Evolutionary conservation across 345 rosid genomes (phyloP), one percentile per base, ranked within the genome.

Genomic region (Euphorbia peplus): DNA sequence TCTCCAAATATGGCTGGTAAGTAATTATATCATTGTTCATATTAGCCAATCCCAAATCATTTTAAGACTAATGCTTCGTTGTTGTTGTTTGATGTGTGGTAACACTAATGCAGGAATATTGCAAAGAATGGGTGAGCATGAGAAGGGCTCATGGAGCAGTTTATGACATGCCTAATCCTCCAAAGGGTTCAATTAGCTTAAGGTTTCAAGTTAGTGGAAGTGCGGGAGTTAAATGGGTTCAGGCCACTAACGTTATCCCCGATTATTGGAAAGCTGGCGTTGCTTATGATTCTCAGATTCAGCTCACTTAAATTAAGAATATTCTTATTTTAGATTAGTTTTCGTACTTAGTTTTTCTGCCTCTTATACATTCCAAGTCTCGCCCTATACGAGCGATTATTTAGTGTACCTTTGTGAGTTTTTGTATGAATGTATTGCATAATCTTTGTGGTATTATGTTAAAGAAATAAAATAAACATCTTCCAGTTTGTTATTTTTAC

Each of bases 71-170:
- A n/a, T n/a, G n/a, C n/a, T n/a, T n/a, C n/a, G n/a, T n/a, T n/a
- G n/a, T n/a, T 6, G 9, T 5, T 21, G 11, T 21, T 2, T 47
- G 15, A 14, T 15, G 16, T n/a, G n/a, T n/a, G n/a, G n/a, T n/a
- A n/a, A n/a, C n/a, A n/a, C n/a, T n/a, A n/a, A 39, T 25, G 66
- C 79, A 88, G 93, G 90, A 83, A 73, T 88, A 85, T 57, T 70
- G 82, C 68, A 77, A 82, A 61, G 79, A 85, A 50, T 90, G 97
- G 98, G 22, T 4, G 67, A 73, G 82, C 13, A 87, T 90, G 98
- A 83, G 97, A 74, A 86, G 84, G 79, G 92, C 78, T 4, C 86
- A 66, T 39, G 97, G 93, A 26, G 92, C 88, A 3, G 96, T 90
- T 41, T 92, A 74, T 28, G 98, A 90, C 81, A 37, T 56, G 22